These are phyloP conservation scores for Purpureocillium lavendulum DNA, from an alignment of 2,329 filamentous ascomycete genomes.

Conservation along the genomic window DNA sequence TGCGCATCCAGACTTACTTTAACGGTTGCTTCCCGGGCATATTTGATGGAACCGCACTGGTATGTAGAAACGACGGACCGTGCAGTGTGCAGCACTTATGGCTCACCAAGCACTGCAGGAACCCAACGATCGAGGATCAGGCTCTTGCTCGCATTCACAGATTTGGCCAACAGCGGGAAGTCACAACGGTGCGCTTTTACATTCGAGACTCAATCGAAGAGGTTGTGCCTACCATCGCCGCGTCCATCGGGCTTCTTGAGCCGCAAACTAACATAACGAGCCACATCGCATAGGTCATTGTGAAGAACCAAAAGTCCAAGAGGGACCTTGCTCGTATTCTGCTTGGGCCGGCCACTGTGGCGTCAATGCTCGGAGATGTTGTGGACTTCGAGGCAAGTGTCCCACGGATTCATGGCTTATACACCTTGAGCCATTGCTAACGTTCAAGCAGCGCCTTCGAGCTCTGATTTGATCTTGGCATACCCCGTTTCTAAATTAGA, in stretches of 20 bases:
- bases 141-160: constrained; percentile 29
- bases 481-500: too few relatives aligned
- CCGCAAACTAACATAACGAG: neutral
- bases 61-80: constrained; percentile 7
- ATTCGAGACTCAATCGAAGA: constrained; percentile 29
- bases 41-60: constrained; percentile 44
- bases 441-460: too few relatives aligned
- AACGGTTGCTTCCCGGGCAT: constrained; percentile 35
- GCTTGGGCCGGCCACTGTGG: neutral
- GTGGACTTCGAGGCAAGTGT: too few relatives aligned
- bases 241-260: too few relatives aligned
- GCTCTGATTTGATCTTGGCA: too few relatives aligned
- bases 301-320: constrained; percentile 10
- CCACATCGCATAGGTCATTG: neutral
- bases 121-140: constrained; percentile 34
- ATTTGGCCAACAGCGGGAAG: constrained; percentile 23
- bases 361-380: too few relatives aligned
- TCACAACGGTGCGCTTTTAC: constrained; percentile 28
- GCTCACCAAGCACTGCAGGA: constrained; percentile 18
- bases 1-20: constrained; percentile 32
- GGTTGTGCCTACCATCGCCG: constrained; percentile 6
- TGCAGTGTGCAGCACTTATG: neutral
- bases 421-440: too few relatives aligned
- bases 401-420: too few relatives aligned
- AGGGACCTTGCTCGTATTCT: constrained; percentile 4